Evolutionary conservation across 495 filamentous ascomycete genomes (phyloP).

Genomic region (Bathelium albidoporum): DNA sequence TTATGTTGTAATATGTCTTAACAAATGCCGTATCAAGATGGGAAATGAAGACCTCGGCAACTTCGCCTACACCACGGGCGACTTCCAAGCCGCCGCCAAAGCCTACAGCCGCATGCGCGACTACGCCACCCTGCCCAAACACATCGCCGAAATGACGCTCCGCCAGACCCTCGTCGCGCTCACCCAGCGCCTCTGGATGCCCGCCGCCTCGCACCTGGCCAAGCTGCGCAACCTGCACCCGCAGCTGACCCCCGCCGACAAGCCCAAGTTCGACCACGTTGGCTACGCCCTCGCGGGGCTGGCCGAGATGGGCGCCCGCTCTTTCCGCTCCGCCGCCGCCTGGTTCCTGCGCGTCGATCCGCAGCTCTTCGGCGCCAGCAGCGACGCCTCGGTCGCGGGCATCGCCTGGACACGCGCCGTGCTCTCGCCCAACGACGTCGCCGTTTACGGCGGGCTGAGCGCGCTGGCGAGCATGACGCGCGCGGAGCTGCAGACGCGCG

Average conservation of each 20-base stretch:
- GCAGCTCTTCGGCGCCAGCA: constrained; percentile 38
- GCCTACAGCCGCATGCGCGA: constrained; percentile 66
- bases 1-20: too few relatives aligned
- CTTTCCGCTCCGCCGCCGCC: constrained; percentile 62
- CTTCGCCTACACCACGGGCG: constrained; percentile 46
- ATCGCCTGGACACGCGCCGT: constrained; percentile 44
- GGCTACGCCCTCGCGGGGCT: constrained; percentile 55
- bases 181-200: constrained; percentile 58
- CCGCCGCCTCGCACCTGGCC: constrained; percentile 54
- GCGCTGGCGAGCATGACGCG: constrained; percentile 86
- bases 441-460: constrained; percentile 82
- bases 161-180: constrained; percentile 57
- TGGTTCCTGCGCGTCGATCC: constrained; percentile 51
- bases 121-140: constrained; percentile 57
- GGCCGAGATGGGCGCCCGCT: constrained; percentile 52
- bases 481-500: constrained; percentile 55
- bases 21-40: too few relatives aligned
- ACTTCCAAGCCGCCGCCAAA: constrained; percentile 50
- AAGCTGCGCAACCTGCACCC: constrained; percentile 52
- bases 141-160: constrained; percentile 60
- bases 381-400: constrained; percentile 16
- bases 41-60: constrained; percentile 56
- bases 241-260: constrained; percentile 34
- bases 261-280: constrained; percentile 11
- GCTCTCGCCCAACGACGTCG: constrained; percentile 75